These are phyloP conservation scores for Solanum medicagineum DNA, from an alignment of 257 asterid genomes.

Conservation along the genomic window DNA sequence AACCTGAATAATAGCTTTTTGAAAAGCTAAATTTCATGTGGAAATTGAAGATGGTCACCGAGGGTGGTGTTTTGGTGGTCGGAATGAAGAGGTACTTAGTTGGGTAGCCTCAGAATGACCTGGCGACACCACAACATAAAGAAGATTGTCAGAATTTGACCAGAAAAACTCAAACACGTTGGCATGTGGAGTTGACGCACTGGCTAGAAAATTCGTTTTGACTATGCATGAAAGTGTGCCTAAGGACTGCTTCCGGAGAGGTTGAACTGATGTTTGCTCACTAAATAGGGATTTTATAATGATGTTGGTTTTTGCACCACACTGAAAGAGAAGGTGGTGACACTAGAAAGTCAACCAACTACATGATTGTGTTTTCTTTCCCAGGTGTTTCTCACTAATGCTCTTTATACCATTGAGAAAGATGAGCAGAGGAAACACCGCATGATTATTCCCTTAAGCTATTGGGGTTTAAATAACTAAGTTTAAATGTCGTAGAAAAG, in stretches of 20 bases:
- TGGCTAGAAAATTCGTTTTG: neutral
- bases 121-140: neutral
- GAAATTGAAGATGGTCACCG: neutral
- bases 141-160: neutral
- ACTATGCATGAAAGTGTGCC: neutral
- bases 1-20: neutral
- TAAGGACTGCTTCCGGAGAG: neutral
- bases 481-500: neutral
- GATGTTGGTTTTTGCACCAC: neutral
- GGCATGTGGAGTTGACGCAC: neutral
- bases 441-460: neutral
- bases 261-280: neutral
- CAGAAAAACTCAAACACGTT: neutral
- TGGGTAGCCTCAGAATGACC: neutral
- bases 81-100: neutral
- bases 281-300: neutral
- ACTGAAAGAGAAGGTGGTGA: neutral
- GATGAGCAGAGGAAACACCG: neutral
- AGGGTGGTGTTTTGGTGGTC: neutral
- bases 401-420: neutral
- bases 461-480: neutral
- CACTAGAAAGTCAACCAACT: neutral
- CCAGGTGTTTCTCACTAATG: neutral
- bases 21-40: neutral
- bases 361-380: neutral